A percentile compares a stretch with the other conserved stretches of the same genome.
Conservation (phyloP, 2,329 filamentous ascomycete genomes). For the Ophiostoma sp. region DNA sequence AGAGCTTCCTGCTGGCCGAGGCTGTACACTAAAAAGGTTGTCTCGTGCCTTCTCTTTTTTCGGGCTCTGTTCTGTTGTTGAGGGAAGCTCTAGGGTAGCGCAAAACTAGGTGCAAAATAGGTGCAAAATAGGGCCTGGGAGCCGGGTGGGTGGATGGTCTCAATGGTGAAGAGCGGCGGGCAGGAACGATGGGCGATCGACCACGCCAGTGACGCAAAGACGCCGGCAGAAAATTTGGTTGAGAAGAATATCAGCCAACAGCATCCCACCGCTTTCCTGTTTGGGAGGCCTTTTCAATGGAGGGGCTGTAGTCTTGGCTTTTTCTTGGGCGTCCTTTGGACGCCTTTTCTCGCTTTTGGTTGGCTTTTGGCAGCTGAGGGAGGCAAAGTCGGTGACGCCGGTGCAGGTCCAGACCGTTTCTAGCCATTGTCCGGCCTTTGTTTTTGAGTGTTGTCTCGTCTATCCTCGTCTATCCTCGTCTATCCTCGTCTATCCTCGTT, state of each 20-base stretch:
- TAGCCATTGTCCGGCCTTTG: background rate
- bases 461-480: background rate
- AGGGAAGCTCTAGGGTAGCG: background rate
- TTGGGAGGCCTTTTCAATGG: background rate
- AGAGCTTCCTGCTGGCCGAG: conserved; percentile 18
- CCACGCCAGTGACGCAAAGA: conserved; percentile 9
- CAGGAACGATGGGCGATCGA: background rate
- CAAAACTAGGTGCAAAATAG: background rate
- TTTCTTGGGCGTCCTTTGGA: background rate
- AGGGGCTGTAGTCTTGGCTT: background rate
- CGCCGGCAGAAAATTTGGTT: conserved; percentile 19
- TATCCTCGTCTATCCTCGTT: background rate
- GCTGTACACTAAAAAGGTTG: conserved; percentile 4
- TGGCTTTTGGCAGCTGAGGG: conserved; percentile 6
- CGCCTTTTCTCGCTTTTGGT: background rate
- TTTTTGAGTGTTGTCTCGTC: background rate
- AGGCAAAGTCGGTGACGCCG: conserved; percentile 18
- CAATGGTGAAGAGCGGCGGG: background rate
- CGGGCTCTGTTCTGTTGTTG: background rate
- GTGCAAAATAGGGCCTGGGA: background rate
- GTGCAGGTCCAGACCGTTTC: background rate
- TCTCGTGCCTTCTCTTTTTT: conserved; percentile 11
- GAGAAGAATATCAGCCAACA: background rate
- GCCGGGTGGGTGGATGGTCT: conserved; percentile 5
- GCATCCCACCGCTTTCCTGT: background rate